Evolutionary conservation across 2,329 filamentous ascomycete species (phyloP).

Genomic region (Immersiporthe knoxdaviesiana): DNA sequence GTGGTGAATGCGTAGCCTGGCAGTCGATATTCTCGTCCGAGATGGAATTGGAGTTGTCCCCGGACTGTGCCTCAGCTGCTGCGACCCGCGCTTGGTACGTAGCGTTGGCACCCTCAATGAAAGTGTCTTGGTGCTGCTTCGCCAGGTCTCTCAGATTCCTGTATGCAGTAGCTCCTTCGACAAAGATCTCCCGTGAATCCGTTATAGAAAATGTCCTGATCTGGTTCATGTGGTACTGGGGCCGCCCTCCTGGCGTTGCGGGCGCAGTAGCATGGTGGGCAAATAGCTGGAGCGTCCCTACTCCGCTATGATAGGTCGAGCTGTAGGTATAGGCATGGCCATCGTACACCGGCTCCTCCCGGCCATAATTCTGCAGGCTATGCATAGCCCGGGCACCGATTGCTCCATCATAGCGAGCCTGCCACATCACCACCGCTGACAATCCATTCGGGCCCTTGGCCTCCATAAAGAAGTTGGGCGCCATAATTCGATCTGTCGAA

Average conservation of each 20-base stretch:
- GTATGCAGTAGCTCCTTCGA: constrained; percentile 42
- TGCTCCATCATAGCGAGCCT: constrained; percentile 38
- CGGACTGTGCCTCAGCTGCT: no score
- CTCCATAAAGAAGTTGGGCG: constrained; percentile 48
- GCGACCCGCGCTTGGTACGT: constrained; percentile 10
- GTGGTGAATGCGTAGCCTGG: background rate
- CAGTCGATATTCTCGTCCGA: background rate
- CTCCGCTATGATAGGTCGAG: background rate
- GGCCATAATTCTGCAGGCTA: constrained; percentile 15
- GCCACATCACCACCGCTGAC: constrained; percentile 37
- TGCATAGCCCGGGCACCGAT: background rate
- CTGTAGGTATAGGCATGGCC: background rate
- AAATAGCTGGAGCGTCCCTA: constrained; percentile 43
- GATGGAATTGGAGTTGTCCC: background rate
- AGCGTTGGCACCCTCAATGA: constrained; percentile 39
- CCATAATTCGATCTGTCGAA: constrained; percentile 36
- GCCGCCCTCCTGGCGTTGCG: constrained; percentile 35
- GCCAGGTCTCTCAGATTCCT: constrained; percentile 46
- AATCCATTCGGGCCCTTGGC: constrained; percentile 42
- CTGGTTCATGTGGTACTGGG: constrained; percentile 48
- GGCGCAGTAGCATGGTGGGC: constrained; percentile 43
- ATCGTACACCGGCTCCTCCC: constrained; percentile 20
- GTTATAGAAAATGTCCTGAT: constrained; percentile 38
- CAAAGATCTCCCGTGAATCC: constrained; percentile 36
- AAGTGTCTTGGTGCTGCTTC: constrained; percentile 41